Evolutionary conservation across 495 filamentous ascomycete species (phyloP), one percentile per base, ranked within the genome.

Genomic region (Neurospora sp.): DNA sequence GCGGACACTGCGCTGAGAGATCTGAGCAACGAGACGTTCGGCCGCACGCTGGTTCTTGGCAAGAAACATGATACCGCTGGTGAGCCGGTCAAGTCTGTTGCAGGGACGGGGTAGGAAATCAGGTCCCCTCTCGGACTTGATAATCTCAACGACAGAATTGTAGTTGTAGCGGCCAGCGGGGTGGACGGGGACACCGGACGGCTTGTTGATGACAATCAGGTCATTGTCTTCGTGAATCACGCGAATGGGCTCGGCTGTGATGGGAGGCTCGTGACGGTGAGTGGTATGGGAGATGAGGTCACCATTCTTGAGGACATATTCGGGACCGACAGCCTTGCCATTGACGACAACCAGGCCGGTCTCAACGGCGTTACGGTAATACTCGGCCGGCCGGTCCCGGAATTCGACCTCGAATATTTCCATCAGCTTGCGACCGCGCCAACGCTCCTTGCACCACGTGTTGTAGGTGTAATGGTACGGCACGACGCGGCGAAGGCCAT

Each of bases 61-160:
- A 72, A 98, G 90, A 82, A 99, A 99, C 96, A 99, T 99, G 74
- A 99, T 89, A 35, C 96, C 96, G 69, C 93, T 96, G 0, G 96
- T 99, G 73, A 99, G 82, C 62, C 96, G 85, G 78, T 99, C 96
- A n/a, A 99, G 89, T 42, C 96, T 87, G 78, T 99, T 97, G 83
- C 94, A 97, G 1, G 96, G 87, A 66, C 94, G 84, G 0, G 95
- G 93, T 71, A 91, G 84, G 82, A 88, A 97, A 9, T 83, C 83
- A n/a, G 86, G 81, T 9, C 89, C 86, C 70, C 93, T 85, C 78
- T 97, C 91, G 4, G 91, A 85, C 74, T 92, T 91, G 87, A 99
- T 90, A 75, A 99, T 97, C 84, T 99, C 95, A 27, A 97, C 86
- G 48, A 99, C 86, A 2, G 92, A 92, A 81, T 99, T 98, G 85